Evolutionary conservation across 2,329 filamentous ascomycete species (phyloP), one percentile per base, ranked within the genome.

Genomic region (Arthroderma sp.): DNA sequence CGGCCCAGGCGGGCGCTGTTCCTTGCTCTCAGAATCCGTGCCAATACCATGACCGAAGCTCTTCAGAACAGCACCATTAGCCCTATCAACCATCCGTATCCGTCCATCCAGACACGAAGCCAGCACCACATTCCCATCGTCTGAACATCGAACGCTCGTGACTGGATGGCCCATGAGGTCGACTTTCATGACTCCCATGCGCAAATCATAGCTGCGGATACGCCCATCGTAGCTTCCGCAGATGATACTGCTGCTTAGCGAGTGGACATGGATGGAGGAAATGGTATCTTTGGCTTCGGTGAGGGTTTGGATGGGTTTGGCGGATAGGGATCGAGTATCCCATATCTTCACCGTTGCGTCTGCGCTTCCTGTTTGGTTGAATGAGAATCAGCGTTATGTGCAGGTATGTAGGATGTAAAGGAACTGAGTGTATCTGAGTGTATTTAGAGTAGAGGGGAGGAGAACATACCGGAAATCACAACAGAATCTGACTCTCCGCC

Each of bases 181-280:
- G 1, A 76, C 77, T 4, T 77, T 75, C 40, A 80, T 72, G 43
- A 69, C 71, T 0, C 88, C 88, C 71, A 77, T 83, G 44, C 86
- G 73, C 36, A 94, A 66, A 66, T 96, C 89, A 65, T 96, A 95
- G 48, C 73, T 73, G 44, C 89, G 71, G 1, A 93, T 77, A 47
- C 83, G 72, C 2, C 88, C 88, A 64, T 96, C 89, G 46, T 94
- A 85, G 60, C 85, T 88, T 0, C 82, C 86, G 1, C 76, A 74
- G 1, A 86, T 64, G 41, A 96, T 76, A 62, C 59, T 65, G 46
- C 62, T 64, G 0, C 56, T 61, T 7, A 59, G 53, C 55, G 58
- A 60, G 40, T 68, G 63, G 2, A 62, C 60, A 46, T 64, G 58
- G 4, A 68, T 49, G 5, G 57, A 58, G 5, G 65, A 66, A 38